Conservation (phyloP, 1,284 basidiomycete species). For the Malassezia sp. region DNA sequence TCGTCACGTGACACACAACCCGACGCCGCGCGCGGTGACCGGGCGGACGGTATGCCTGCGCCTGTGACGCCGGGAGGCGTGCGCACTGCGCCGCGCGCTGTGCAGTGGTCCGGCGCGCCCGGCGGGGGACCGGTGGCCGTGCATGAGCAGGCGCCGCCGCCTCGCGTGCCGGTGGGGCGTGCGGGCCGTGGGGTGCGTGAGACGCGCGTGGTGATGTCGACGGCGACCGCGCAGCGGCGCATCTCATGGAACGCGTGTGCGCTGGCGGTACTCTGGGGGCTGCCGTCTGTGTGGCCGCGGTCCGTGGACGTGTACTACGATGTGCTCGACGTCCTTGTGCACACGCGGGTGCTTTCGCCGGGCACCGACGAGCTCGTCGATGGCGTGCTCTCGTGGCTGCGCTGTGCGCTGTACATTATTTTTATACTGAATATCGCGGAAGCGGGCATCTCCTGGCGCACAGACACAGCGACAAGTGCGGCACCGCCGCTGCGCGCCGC, state of each 20-base stretch:
- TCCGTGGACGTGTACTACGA: conserved; percentile 8
- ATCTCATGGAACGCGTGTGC: conserved; percentile 8
- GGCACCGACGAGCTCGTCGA: conserved; percentile 14
- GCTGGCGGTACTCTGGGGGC: conserved; percentile 1
- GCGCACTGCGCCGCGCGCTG: not conserved
- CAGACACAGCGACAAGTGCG: not conserved
- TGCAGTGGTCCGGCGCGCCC: not conserved
- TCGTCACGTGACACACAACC: too few species aligned
- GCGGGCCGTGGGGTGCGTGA: not conserved
- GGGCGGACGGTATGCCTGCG: too few species aligned
- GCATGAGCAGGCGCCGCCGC: too few species aligned
- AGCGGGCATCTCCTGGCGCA: not conserved
- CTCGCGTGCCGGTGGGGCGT: too few species aligned
- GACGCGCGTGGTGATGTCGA: conserved; percentile 1
- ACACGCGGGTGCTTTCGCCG: not conserved
- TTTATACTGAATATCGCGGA: conserved; percentile 11
- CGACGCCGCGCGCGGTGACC: too few species aligned
- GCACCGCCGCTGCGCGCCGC: not conserved
- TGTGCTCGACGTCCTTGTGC: conserved; percentile 3
- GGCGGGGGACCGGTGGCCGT: too few species aligned
- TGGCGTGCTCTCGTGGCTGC: conserved; percentile 8
- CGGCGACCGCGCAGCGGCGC: conserved; percentile 13
- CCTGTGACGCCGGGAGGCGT: conserved; percentile 1
- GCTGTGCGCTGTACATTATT: conserved; percentile 8
- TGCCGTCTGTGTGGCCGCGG: conserved; percentile 6